phyloP scores from a whole-genome alignment of 2,329 filamentous ascomycete species.

The Mollisia scopiformis region DNA sequence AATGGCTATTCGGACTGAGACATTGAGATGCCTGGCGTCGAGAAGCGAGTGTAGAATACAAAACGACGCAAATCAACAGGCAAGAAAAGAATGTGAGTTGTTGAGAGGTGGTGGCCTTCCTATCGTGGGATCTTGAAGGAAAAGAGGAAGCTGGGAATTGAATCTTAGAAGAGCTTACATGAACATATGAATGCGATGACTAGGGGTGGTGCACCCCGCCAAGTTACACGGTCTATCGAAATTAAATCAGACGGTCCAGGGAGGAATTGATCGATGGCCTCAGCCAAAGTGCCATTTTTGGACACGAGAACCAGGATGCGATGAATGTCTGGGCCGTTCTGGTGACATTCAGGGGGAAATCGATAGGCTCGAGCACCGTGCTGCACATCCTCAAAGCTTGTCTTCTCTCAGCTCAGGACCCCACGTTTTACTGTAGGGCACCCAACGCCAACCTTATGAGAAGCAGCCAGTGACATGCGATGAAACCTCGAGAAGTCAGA shows the following conservation, averaged over 20 bases:
- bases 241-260: not conserved
- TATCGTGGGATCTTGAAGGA: not conserved
- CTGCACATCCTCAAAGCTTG: not conserved
- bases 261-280: not conserved
- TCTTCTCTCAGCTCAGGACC: not conserved
- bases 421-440: not conserved
- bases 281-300: not conserved
- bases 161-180: not conserved
- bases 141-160: not conserved
- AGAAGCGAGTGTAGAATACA: not conserved
- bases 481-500: not conserved
- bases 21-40: not conserved
- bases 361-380: not conserved
- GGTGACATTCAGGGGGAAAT: not conserved
- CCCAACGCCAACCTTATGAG: not conserved
- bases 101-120: not conserved
- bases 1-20: constrained; percentile 6
- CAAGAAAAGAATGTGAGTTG: not conserved
- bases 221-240: not conserved
- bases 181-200: not conserved
- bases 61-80: not conserved
- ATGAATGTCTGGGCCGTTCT: not conserved
- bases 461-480: not conserved
- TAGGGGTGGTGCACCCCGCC: not conserved
- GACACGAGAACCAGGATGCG: not conserved